Conservation (phyloP, 208 protist species). For the Willaertia magna region DNA sequence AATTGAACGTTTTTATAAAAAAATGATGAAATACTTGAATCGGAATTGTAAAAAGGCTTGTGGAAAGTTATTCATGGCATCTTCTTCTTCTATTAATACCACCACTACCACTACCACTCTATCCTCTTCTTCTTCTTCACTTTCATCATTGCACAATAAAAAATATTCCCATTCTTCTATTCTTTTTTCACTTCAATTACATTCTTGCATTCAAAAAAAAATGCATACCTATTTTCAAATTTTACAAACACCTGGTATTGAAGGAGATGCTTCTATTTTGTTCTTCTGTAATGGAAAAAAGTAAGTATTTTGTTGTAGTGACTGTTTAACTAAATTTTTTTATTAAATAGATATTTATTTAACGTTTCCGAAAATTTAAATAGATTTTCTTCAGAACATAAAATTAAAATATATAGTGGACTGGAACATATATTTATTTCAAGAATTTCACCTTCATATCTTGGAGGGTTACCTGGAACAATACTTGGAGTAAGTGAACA, state of each 20-base stretch:
- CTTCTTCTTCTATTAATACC: too few relatives aligned
- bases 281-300: neutral
- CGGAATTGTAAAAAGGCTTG: too few relatives aligned
- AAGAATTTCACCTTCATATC: neutral
- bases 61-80: too few relatives aligned
- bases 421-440: constrained; percentile 4
- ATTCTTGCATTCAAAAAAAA: neutral
- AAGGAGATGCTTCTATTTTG: neutral
- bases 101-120: too few relatives aligned
- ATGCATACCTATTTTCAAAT: neutral
- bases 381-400: neutral
- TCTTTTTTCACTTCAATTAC: too few relatives aligned
- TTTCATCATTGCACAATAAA: neutral
- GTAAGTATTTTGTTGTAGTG: neutral
- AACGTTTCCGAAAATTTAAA: neutral
- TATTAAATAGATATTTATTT: constrained; percentile 3
- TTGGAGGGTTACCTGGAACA: constrained; percentile 7
- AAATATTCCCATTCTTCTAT: too few relatives aligned
- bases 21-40: too few relatives aligned
- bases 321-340: neutral
- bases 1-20: neutral
- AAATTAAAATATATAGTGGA: neutral
- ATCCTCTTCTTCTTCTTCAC: neutral
- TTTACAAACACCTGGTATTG: neutral
- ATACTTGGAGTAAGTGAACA: neutral